A percentile compares a stretch with the other conserved stretches of the same genome.
phyloP scores from a whole-genome alignment of 2,329 filamentous ascomycete species.

The Fusarium xylarioides region DNA sequence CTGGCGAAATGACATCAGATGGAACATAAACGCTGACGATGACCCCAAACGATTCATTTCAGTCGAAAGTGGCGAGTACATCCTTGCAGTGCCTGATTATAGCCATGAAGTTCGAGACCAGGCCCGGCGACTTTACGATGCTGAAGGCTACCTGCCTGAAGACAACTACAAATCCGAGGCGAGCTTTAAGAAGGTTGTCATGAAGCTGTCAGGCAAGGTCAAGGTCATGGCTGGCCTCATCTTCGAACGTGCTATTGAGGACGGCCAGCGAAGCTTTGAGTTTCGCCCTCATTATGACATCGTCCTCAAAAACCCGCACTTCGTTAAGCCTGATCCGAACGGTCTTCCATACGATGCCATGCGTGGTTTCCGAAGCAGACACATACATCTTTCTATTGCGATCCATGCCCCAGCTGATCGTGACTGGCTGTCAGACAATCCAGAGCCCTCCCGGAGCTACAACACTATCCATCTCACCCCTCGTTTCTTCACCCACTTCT shows the following conservation, averaged over 20 bases:
- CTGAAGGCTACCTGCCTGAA: constrained; percentile 68
- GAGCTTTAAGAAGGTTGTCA: constrained; percentile 97
- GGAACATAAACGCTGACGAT: constrained; percentile 83
- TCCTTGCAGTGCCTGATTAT: constrained; percentile 93
- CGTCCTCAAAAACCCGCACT: constrained; percentile 81
- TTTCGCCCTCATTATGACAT: constrained; percentile 95
- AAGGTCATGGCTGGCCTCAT: constrained; percentile 91
- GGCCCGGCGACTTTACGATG: constrained; percentile 58
- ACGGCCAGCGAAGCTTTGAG: constrained; percentile 79
- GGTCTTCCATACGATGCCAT: constrained; percentile 84
- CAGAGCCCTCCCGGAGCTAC: constrained; percentile 86
- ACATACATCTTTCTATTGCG: constrained; percentile 95
- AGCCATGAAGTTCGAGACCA: constrained; percentile 83
- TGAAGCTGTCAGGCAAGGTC: constrained; percentile 98
- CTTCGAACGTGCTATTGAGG: constrained; percentile 84
- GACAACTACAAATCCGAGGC: constrained; percentile 76
- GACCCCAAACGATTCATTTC: constrained; percentile 95
- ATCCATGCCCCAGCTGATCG: constrained; percentile 87
- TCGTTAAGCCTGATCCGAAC: constrained; percentile 69
- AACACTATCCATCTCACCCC: constrained; percentile 96
- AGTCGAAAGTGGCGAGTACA: constrained; percentile 93
- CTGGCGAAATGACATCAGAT: constrained; percentile 93
- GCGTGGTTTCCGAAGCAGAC: constrained; percentile 92
- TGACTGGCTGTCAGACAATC: constrained; percentile 82
- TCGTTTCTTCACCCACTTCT: constrained; percentile 98